phyloP scores from a whole-genome alignment of 1,284 basidiomycete genomes.

The Inonotus hispidus region DNA sequence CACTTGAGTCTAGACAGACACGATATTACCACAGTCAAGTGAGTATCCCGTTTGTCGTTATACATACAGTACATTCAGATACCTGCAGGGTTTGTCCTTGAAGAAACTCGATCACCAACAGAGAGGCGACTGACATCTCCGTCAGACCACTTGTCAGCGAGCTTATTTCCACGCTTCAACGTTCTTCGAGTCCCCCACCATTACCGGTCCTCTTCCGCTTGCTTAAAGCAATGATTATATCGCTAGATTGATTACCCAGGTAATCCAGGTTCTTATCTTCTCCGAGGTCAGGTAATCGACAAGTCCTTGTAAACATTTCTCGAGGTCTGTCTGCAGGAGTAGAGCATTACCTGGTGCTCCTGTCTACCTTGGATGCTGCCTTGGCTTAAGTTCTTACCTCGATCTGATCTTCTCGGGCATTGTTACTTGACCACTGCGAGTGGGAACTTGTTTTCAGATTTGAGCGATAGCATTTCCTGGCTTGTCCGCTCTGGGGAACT shows the following conservation, averaged over 20 bases:
- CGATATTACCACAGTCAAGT: slow-evolving; percentile 13
- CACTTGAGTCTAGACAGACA: slow-evolving; percentile 7
- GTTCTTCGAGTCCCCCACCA: slow-evolving; percentile 10
- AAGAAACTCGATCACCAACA: background rate
- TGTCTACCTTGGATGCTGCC: slow-evolving; percentile 17
- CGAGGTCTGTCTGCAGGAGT: background rate
- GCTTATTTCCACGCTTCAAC: slow-evolving; percentile 16
- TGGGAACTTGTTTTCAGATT: background rate
- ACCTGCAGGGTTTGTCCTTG: background rate
- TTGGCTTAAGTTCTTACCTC: slow-evolving; percentile 19
- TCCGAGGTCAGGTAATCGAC: slow-evolving; percentile 6
- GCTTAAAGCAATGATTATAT: slow-evolving; percentile 12
- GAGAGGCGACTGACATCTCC: background rate
- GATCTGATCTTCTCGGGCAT: slow-evolving; percentile 17
- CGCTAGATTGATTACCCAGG: slow-evolving; percentile 14
- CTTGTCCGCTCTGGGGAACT: background rate
- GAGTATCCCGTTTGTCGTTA: background rate
- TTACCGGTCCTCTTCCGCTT: background rate
- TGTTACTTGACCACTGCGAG: slow-evolving; percentile 15
- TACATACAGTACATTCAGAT: background rate
- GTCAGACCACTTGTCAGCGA: slow-evolving; percentile 15
- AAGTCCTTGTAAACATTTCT: background rate
- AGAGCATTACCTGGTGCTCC: slow-evolving; percentile 10
- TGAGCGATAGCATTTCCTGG: background rate
- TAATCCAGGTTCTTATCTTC: background rate